Evolutionary conservation across 2,329 filamentous ascomycete species (phyloP), one percentile per base, ranked within the genome.

Genomic region (Ophiocordyceps robertsii): DNA sequence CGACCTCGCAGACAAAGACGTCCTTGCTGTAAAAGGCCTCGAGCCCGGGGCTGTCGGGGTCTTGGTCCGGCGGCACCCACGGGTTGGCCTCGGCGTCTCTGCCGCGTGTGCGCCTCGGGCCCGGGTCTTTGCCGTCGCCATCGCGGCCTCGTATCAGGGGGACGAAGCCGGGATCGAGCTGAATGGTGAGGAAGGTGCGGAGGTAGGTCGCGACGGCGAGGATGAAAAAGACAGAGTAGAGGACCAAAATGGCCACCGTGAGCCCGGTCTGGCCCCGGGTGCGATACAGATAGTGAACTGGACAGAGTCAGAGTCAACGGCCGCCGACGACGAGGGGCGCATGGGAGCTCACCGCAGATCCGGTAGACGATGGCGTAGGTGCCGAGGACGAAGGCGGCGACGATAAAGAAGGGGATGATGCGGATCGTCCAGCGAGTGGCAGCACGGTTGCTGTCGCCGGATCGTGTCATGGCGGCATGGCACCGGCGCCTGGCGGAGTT

Each of bases 1-100:
- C 84, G 12, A 70, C 67, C 53, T 93, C 82, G 61, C 86, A 95
- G 2, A 87, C 72, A 57, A 93, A 96, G 2, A 85, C 75, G 51
- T 94, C 81, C 56, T 82, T 85, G 48, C 73, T 81, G 56, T 92
- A 93, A 56, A 93, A 94, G 4, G 68, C 62, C 51, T 89, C 82
- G 40, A 89, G 67, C 0, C 82, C 81, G 11, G 78, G 75, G 41
- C 75, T 76, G 48, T 84, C 75, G n/a, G 73, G 69, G 44, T 69
- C 62, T 29, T 54, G 51, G 42, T 75, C 70, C 3, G 67, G 67
- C 6, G 59, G 56, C 4, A 49, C 42, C 59, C 59, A 63, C 17
- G 55, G 51, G 12, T 50, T 48, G 17, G 51, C 46, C 45, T 62
- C 59, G n/a, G 48, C 44, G 39, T 56, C 51, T 38, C 48, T 47